A percentile compares a stretch with the other conserved stretches of the same genome.
Conservation (phyloP, 441 rosid genomes). For the Sinapis alba region DNA sequence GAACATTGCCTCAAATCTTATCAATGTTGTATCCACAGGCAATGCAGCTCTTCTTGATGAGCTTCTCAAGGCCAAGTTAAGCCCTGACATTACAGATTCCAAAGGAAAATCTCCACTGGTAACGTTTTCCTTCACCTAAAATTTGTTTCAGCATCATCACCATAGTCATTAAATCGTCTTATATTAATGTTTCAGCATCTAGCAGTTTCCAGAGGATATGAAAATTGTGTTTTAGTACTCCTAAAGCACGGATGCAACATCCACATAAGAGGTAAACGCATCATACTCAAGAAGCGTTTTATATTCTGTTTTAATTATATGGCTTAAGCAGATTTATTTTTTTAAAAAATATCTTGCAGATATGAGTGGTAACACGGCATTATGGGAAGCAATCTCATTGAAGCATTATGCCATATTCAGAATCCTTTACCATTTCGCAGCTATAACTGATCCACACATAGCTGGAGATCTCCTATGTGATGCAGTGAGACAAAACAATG, state of each 20-base stretch:
- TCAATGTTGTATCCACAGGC: slow-evolving; percentile 68
- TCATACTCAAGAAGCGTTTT: background rate
- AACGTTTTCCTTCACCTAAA: slow-evolving; percentile 3
- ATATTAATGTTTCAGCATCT: slow-evolving; percentile 59
- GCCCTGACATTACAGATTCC: slow-evolving; percentile 69
- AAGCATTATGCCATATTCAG: slow-evolving; percentile 62
- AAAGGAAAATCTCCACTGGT: slow-evolving; percentile 84
- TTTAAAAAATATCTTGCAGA: slow-evolving; percentile 45
- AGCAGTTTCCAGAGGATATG: slow-evolving; percentile 83
- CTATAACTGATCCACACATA: slow-evolving; percentile 55
- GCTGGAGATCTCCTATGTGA: slow-evolving; percentile 79
- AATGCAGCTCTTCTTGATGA: slow-evolving; percentile 86
- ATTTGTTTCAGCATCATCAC: background rate
- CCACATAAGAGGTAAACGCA: slow-evolving; percentile 31
- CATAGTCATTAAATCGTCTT: background rate
- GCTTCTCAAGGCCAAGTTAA: slow-evolving; percentile 76
- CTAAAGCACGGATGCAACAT: slow-evolving; percentile 42
- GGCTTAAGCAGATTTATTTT: too few relatives aligned
- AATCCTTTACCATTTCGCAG: slow-evolving; percentile 59
- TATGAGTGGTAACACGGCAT: slow-evolving; percentile 61
- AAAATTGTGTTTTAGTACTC: slow-evolving; percentile 51
- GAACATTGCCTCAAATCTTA: slow-evolving; percentile 52
- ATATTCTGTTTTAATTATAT: too few relatives aligned
- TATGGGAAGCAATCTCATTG: slow-evolving; percentile 76
- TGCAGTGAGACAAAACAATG: slow-evolving; percentile 67